Evolutionary conservation across 257 asterid genomes (phyloP).

Genomic region (Solanum pimpinellifolium): DNA sequence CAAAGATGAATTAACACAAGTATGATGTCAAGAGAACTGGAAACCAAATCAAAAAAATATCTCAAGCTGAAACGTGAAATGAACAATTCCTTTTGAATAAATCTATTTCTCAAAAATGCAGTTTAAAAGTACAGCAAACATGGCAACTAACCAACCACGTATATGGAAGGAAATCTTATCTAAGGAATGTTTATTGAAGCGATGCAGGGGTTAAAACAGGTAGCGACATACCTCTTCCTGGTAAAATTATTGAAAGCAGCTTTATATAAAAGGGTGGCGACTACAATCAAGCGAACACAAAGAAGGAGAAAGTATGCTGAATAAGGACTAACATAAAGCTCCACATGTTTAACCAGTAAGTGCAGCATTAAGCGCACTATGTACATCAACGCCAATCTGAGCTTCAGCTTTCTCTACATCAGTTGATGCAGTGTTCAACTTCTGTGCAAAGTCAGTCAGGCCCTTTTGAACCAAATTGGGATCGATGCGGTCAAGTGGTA

Average conservation of each 20-base stretch:
- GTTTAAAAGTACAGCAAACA: not conserved
- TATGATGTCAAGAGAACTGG: not conserved
- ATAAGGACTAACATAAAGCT: not conserved
- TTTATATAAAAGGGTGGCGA: not conserved
- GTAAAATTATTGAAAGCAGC: not conserved
- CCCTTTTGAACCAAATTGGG: constrained; percentile 56
- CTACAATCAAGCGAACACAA: not conserved
- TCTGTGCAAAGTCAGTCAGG: constrained; percentile 60
- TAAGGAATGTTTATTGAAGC: not conserved
- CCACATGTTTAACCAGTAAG: constrained; percentile 37
- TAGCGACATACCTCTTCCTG: not conserved
- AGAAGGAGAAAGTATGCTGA: not conserved
- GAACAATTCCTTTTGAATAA: not conserved
- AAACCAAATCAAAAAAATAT: not conserved
- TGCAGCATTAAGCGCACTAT: constrained; percentile 85
- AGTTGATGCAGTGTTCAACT: constrained; percentile 58
- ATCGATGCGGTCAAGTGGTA: constrained; percentile 57
- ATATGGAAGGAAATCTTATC: not conserved
- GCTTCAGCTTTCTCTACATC: constrained; percentile 89
- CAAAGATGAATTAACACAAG: not conserved
- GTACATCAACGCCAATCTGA: constrained; percentile 69
- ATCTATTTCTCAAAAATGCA: not conserved
- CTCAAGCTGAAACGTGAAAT: not conserved
- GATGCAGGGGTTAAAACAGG: not conserved
- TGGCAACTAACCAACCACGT: not conserved